Evolutionary conservation across 495 filamentous ascomycete genomes (phyloP).

Genomic region (Hypoxylon fuscum): DNA sequence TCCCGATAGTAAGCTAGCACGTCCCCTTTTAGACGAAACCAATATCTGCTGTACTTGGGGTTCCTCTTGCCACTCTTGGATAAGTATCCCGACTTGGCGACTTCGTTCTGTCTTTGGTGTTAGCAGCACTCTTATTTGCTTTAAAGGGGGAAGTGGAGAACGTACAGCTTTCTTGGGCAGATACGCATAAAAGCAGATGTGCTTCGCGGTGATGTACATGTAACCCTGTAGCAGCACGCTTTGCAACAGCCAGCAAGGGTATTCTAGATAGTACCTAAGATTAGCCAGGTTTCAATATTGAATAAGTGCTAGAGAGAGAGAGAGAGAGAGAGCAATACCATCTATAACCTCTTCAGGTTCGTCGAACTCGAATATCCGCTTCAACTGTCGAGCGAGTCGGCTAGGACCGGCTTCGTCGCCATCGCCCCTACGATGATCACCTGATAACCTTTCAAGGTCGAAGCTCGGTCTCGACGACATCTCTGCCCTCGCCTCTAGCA

Average conservation of each 20-base stretch:
- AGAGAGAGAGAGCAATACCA: too few species aligned
- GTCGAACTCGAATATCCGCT: slow-evolving; percentile 90
- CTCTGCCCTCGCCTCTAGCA: slow-evolving; percentile 81
- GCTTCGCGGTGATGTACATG: slow-evolving; percentile 93
- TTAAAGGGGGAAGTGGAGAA: not conserved
- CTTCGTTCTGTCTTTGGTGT: slow-evolving; percentile 64
- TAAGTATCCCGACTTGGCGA: slow-evolving; percentile 88
- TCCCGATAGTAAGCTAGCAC: slow-evolving; percentile 93
- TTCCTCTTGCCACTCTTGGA: slow-evolving; percentile 90
- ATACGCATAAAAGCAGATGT: slow-evolving; percentile 98
- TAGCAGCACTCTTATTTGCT: slow-evolving; percentile 38
- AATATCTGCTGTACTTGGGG: slow-evolving; percentile 90
- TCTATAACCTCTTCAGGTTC: slow-evolving; percentile 84
- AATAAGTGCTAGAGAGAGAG: not conserved
- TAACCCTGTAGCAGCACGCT: slow-evolving; percentile 93
- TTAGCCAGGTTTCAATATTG: slow-evolving; percentile 3
- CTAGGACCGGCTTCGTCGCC: slow-evolving; percentile 51
- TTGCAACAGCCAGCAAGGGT: slow-evolving; percentile 92
- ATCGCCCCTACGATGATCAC: slow-evolving; percentile 47
- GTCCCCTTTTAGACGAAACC: slow-evolving; percentile 95
- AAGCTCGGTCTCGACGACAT: slow-evolving; percentile 65
- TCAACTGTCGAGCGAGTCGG: slow-evolving; percentile 72
- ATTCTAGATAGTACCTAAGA: slow-evolving; percentile 69
- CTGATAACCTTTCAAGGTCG: slow-evolving; percentile 55
- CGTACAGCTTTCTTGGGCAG: slow-evolving; percentile 86